Evolutionary conservation across 177 flowering plant species (phyloP).

Genomic region (Vitis hybrid): DNA sequence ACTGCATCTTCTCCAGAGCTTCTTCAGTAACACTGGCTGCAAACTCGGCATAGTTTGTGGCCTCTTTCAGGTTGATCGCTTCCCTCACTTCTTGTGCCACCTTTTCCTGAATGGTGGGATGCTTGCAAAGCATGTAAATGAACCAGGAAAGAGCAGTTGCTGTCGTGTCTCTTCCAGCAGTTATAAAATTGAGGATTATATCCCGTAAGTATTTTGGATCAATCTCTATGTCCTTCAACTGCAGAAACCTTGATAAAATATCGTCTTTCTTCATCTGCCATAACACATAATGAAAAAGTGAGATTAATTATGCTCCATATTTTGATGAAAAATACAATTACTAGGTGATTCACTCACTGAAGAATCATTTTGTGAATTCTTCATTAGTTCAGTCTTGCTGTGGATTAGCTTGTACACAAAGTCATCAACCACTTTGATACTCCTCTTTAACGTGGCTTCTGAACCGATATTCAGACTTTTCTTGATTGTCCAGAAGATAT

Average conservation of each 20-base stretch:
- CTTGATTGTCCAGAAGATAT: slow-evolving; percentile 65
- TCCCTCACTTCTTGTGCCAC: too few relatives aligned
- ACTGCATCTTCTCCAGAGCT: too few relatives aligned
- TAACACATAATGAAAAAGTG: neutral
- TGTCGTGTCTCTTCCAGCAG: too few relatives aligned
- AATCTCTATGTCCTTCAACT: slow-evolving; percentile 25
- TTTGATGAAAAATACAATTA: neutral
- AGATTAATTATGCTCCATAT: neutral
- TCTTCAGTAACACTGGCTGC: too few relatives aligned
- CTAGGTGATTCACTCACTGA: slow-evolving; percentile 18
- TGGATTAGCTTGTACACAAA: slow-evolving; percentile 46
- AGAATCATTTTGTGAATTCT: slow-evolving; percentile 3
- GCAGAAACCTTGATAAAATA: slow-evolving; percentile 46
- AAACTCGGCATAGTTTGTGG: too few relatives aligned
- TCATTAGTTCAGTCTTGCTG: slow-evolving; percentile 36
- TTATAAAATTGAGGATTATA: too few relatives aligned
- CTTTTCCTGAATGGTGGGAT: too few relatives aligned
- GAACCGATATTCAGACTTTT: slow-evolving; percentile 62
- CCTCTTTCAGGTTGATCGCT: too few relatives aligned
- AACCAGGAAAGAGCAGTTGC: too few relatives aligned
- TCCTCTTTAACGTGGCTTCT: slow-evolving; percentile 51
- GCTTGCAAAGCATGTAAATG: too few relatives aligned
- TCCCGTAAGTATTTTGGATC: slow-evolving; percentile 33
- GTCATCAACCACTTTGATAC: slow-evolving; percentile 40
- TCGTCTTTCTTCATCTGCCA: slow-evolving; percentile 41